phyloP scores from a whole-genome alignment of 768 basidiomycete genomes.

The Rhizopogon vesiculosus region DNA sequence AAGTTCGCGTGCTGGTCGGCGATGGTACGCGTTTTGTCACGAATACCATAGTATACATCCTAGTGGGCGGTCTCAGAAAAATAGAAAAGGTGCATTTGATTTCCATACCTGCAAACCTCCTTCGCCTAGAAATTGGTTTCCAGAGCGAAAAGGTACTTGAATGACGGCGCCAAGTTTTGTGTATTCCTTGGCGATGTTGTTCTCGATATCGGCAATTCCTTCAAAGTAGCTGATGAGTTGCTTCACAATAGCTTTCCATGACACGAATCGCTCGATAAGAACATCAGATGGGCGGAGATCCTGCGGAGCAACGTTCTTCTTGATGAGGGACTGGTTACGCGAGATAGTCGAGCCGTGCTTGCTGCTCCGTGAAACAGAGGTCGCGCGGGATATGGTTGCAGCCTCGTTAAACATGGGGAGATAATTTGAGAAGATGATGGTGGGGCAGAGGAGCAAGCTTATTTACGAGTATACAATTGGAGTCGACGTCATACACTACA shows the following conservation, averaged over 20 bases:
- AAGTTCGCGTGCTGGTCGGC: conserved; percentile 97
- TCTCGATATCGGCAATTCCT: conserved; percentile 85
- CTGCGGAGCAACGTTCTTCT: conserved; percentile 87
- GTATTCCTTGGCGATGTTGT: conserved; percentile 89
- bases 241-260: conserved; percentile 96
- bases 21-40: conserved; percentile 89
- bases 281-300: conserved; percentile 92
- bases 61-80: conserved; percentile 19
- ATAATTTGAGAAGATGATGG: background rate
- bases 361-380: conserved; percentile 63
- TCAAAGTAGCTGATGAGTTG: conserved; percentile 93
- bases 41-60: conserved; percentile 90
- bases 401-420: conserved; percentile 33
- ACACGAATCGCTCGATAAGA: conserved; percentile 90
- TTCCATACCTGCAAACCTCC: conserved; percentile 77
- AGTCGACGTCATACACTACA: conserved; percentile 1
- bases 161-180: conserved; percentile 93
- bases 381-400: conserved; percentile 60
- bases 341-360: conserved; percentile 70
- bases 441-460: background rate
- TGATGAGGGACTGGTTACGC: conserved; percentile 82
- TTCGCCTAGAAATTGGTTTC: conserved; percentile 98
- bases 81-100: background rate
- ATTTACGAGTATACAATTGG: background rate
- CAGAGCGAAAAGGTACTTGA: conserved; percentile 92